These are phyloP conservation scores for Balamuthia mandrillaris DNA, from an alignment of 208 protist species.

Conservation along the genomic window DNA sequence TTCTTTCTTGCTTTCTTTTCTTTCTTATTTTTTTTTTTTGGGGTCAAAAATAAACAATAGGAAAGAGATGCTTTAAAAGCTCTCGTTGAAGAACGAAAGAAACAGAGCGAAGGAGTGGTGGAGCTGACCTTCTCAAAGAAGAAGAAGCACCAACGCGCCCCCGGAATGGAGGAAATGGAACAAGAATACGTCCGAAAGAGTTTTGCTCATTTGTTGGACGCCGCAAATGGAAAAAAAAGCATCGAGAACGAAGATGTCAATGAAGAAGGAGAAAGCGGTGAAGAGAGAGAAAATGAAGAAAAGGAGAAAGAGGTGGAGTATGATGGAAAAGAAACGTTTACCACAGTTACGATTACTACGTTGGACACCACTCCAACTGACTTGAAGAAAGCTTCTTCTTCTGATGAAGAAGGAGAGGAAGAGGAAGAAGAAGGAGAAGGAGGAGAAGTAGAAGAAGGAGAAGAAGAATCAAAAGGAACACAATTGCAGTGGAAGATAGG, in stretches of 20 bases:
- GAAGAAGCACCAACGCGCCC: not conserved
- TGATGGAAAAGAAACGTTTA: not conserved
- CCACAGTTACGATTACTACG: not conserved
- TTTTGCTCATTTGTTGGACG: not conserved
- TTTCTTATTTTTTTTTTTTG: no score
- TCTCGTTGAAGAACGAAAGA: not conserved
- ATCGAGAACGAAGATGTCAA: not conserved
- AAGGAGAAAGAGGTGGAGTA: constrained; percentile 3
- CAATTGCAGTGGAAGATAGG: no score
- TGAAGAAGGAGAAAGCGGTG: not conserved
- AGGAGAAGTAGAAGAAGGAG: not conserved
- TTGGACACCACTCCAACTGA: not conserved
- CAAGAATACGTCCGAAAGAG: not conserved
- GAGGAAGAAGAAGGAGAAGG: not conserved
- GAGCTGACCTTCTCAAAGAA: not conserved
- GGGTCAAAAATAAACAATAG: no score
- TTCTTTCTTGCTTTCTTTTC: no score
- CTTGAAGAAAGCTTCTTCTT: not conserved
- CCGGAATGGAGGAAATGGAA: not conserved
- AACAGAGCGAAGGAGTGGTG: not conserved
- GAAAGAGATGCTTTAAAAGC: no score
- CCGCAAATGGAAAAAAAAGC: not conserved
- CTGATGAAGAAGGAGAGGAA: not conserved
- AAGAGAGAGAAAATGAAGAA: not conserved
- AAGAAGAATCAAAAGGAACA: no score